Evolutionary conservation across 2,329 filamentous ascomycete species (phyloP), one percentile per base, ranked within the genome.

Genomic region (Claviceps pazoutovae): DNA sequence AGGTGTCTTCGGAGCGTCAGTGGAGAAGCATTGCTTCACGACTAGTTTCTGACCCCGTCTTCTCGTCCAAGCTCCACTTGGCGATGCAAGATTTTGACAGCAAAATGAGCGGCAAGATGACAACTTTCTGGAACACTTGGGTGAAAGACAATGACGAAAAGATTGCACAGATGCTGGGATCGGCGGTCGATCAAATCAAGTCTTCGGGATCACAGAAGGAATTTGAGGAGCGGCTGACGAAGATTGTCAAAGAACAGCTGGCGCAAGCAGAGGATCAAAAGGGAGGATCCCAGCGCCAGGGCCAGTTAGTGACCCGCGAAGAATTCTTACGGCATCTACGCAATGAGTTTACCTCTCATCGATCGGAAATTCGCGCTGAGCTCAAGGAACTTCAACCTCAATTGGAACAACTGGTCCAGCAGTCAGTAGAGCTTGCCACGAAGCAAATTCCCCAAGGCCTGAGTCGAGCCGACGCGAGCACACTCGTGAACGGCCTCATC

Each of bases 81-180:
- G 54, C 55, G 4, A 19, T 63, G 1, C 59, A 64, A 1, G 57
- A 57, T 3, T 55, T 61, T 16, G 62, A 65, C 9, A 43, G 50
- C 14, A 55, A 54, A 1, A 23, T 70, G 3, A 58, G 66, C 47
- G 53, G 56, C 5, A 65, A 65, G 34, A 57, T 70, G 42, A 64
- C 66, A 1, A 66, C 53, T 39, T 65, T 69, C 4, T 82, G 78
- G 77, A 67, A 73, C 19, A 64, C 67, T 0, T 83, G 77, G 74
- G 60, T 79, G 30, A 66, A 65, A 42, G 69, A 70, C 17, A 82
- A 82, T 60, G 62, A 74, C 14, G 63, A 66, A 48, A 64, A 66
- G 50, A 63, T 71, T 19, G 53, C 60, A 1, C 55, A 61, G 42
- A 56, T 63, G 36, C 54, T 70, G 3, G 60, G 62, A 6, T 60